Base-by-base conservation (phyloP, 176 grass and related monocot genomes). In the Ananas comosus region DNA sequence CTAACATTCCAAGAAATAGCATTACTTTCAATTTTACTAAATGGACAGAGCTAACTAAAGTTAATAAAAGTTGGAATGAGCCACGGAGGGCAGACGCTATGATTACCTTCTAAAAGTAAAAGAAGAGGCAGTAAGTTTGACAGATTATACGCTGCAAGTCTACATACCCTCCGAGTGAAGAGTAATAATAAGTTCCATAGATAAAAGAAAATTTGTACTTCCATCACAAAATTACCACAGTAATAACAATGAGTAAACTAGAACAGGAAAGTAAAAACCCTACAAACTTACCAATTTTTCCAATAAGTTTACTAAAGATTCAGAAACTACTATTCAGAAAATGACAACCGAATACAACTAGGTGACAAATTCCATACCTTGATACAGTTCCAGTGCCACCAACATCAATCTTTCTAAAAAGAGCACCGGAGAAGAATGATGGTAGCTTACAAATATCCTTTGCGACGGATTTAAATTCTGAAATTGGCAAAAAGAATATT, bases 361-460 rank as follows among this genome's bases (percentile, higher is more conserved):
- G 79, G 63, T 42, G 64, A 33, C 11, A 11, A 23, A 12, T 64
- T 65, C 24, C 42, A 68, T 82, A 99, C 95, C 95, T 91, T 77
- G 87, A 80, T 53, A 94, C 87, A 65, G 67, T 90, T 84, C 95
- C 90, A 73, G 87, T 88, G 71, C 82, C 67, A 66, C 66, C 66
- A 76, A 72, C 71, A 25, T 99, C 95, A 19, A 93, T 91, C 79
- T 91, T 99, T 84, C 84, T 84, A 72, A 94, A 99, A 74, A 99
- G 87, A 69, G 86, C 73, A 84, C 66, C 78, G 28, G 90, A 99
- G 61, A 99, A 78, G 66, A 91, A 93, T 50, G 95, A 92, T 10
- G 95, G 95, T 25, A 99, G 67, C 73, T 99, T 94, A 81, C 95
- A 99, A 66, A 99, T 86, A 67, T 99, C 89, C 83, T 99, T 99